Evolutionary conservation across 2,329 filamentous ascomycete genomes (phyloP).

Genomic region (Fusarium sp.): DNA sequence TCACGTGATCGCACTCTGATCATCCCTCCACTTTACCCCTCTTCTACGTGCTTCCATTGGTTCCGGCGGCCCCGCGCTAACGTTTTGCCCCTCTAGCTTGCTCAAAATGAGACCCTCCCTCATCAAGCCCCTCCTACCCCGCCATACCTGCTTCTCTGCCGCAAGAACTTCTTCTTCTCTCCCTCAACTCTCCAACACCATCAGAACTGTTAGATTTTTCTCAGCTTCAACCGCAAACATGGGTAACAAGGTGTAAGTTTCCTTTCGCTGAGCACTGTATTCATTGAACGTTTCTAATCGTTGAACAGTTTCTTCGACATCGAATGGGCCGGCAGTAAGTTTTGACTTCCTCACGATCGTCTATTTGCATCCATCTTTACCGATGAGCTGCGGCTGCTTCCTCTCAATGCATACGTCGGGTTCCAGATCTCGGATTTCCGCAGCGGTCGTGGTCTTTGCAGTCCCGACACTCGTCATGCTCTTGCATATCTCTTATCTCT

Average conservation of each 20-base stretch:
- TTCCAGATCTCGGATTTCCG: neutral
- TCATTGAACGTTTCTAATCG: conserved; percentile 35
- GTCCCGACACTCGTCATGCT: conserved; percentile 15
- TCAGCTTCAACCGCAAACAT: conserved; percentile 74
- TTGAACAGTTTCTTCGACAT: conserved; percentile 74
- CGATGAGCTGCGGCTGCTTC: neutral
- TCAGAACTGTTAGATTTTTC: conserved; percentile 57
- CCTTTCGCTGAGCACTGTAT: conserved; percentile 14
- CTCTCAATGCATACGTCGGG: neutral
- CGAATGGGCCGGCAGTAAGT: conserved; percentile 77
- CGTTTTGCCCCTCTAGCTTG: conserved; percentile 55
- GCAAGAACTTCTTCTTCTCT: conserved; percentile 56
- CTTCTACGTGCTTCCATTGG: conserved; percentile 43
- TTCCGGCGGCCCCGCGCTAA: conserved; percentile 49
- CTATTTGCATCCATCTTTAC: conserved; percentile 8
- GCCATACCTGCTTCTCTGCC: conserved; percentile 55
- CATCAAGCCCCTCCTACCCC: conserved; percentile 60
- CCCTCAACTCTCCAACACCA: conserved; percentile 56
- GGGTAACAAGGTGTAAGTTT: conserved; percentile 73
- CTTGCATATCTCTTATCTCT: conserved; percentile 19
- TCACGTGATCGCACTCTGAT: conserved; percentile 48
- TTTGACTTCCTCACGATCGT: conserved; percentile 13
- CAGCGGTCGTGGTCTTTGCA: neutral
- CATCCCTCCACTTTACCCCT: conserved; percentile 25
- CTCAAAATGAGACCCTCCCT: conserved; percentile 59